Percentiles rank a stretch among this genome's conserved stretches.
These are phyloP conservation scores for Pouteria glomerata DNA, from an alignment of 148 eudicot species.

Conservation along the genomic window DNA sequence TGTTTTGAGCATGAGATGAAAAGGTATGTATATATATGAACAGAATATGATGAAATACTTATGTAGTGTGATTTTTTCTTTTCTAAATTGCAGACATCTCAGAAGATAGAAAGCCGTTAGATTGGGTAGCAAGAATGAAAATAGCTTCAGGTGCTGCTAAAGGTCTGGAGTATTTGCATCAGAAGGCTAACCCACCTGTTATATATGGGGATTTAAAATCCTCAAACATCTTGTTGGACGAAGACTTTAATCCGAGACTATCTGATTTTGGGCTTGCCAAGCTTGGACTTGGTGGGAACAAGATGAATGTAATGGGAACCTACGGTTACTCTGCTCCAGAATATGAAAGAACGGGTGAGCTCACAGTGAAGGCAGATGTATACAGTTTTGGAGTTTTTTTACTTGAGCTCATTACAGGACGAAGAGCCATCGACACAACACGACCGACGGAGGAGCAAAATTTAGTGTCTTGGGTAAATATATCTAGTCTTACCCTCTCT, in stretches of 20 bases:
- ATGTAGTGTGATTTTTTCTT: not conserved
- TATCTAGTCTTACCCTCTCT: not conserved
- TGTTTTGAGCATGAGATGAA: not conserved
- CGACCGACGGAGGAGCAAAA: constrained; percentile 53
- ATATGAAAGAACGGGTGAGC: constrained; percentile 49
- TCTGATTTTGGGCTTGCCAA: constrained; percentile 54
- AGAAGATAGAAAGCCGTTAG: constrained; percentile 28
- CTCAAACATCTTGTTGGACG: constrained; percentile 48
- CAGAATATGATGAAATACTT: not conserved
- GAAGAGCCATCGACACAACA: constrained; percentile 53
- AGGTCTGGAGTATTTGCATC: constrained; percentile 61
- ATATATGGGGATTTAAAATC: constrained; percentile 57
- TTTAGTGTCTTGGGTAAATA: constrained; percentile 51
- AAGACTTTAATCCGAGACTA: constrained; percentile 44
- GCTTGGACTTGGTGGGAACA: constrained; percentile 46
- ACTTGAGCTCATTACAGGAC: constrained; percentile 56
- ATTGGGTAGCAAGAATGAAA: constrained; percentile 66
- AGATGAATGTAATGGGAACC: constrained; percentile 55
- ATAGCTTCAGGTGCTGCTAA: constrained; percentile 54
- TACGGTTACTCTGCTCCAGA: constrained; percentile 65
- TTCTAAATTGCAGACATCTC: not conserved
- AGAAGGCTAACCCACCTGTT: constrained; percentile 47
- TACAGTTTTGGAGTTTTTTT: constrained; percentile 65
- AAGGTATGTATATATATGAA: not conserved
- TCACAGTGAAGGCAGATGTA: constrained; percentile 55